Base-by-base conservation (phyloP, 2,329 filamentous ascomycete species). In the Huntiella moniliformis region DNA sequence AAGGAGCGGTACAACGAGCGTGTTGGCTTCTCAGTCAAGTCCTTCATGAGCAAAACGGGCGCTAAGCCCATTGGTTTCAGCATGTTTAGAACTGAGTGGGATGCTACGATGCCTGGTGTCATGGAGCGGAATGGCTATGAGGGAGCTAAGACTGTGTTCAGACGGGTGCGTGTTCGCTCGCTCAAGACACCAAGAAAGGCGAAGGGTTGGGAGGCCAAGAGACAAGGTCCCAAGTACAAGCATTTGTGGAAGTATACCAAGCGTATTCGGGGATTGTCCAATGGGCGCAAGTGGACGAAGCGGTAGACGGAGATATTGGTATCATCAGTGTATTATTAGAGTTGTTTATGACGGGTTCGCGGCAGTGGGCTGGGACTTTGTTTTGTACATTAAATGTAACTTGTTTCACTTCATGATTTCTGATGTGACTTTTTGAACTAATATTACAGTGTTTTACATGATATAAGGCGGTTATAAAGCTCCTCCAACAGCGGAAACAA, bases 51-150 rank as follows among this genome's bases (percentile, higher is more conserved):
- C 58, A 78, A 77, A 58, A 74, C 83, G 58, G 62, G 66, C 48
- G 66, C 91, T 51, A 70, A 67, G 49, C 74, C 87, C 5, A 76
- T 95, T 49, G 87, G 87, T 38, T 82, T 85, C 55, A 83, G 77
- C 58, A 66, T 98, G 55, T 98, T 96, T 77, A 77, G 91, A 53
- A 79, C 77, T 50, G 66, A 81, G 53, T 96, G 87, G 84, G 91
- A 98, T 61, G 82, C 91, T 50, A 75, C 73, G 55, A 98, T 83
- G 45, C 77, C 74, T n/a, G 77, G 67, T 43, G 84, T 98, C 52
- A 95, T 98, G 88, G 68, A 76, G 57, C 73, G 82, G 55, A 73
- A 82, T 54, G 76, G 74, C 50, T 68, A 92, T 51, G 71, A 75
- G 22, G 85, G 85, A 41, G 77, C 77, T 49, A 79, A 92, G 56